Percentiles rank a stretch among this genome's conserved stretches.
phyloP scores from a whole-genome alignment of 371 early-diverging fungal genomes.

The Choanephora cucurbitarum region DNA sequence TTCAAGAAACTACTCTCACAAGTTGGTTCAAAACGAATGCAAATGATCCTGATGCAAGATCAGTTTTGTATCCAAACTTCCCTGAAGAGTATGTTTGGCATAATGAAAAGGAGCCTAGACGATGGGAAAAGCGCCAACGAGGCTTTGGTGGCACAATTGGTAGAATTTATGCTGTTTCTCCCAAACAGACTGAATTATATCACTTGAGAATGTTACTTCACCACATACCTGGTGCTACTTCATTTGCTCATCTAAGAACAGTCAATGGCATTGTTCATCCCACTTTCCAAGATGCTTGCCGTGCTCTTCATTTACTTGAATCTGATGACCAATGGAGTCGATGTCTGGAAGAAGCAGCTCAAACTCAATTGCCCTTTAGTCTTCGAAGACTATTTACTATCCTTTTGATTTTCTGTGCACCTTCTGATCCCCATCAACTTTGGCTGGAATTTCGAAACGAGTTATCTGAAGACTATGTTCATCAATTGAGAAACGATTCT shows the following conservation, averaged over 20 bases:
- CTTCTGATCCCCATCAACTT: no score
- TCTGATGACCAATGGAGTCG: constrained; percentile 14
- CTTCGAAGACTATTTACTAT: constrained; percentile 19
- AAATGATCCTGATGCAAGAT: constrained; percentile 5
- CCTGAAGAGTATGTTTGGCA: constrained; percentile 14
- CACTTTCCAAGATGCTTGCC: no score
- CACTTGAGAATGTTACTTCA: constrained; percentile 19
- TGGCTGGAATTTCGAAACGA: no score
- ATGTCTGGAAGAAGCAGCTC: constrained; percentile 15
- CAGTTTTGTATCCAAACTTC: constrained; percentile 17
- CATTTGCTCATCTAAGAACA: no score
- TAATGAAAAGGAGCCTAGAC: not conserved
- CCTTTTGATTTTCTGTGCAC: not conserved
- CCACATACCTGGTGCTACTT: constrained; percentile 13
- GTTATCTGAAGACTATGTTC: no score
- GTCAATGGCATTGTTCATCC: no score
- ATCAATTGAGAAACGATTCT: no score
- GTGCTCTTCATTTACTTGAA: no score
- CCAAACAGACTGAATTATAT: constrained; percentile 23
- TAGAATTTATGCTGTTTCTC: constrained; percentile 24
- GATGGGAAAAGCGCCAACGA: constrained; percentile 6
- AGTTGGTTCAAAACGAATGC: no score
- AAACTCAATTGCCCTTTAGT: not conserved
- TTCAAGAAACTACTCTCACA: no score
- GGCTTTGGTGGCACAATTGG: not conserved